A percentile compares a stretch with the other conserved stretches of the same genome.
phyloP scores from a whole-genome alignment of 169 alveolate species.

The Prorocentrum cordatum region DNA sequence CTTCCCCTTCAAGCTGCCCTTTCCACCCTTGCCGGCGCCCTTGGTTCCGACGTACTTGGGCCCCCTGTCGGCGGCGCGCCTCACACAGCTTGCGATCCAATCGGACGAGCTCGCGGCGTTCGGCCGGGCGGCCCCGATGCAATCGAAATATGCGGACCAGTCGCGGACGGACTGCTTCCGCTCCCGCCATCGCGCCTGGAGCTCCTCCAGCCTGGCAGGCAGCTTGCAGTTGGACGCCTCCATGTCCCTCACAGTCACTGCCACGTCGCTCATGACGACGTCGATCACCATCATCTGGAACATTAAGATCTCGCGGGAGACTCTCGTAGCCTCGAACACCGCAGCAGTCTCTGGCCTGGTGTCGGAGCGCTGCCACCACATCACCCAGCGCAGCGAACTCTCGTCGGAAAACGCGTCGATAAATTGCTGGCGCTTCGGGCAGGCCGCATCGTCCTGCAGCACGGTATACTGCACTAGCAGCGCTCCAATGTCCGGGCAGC shows the following conservation, averaged over 20 bases:
- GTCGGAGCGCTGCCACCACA: slow-evolving; percentile 63
- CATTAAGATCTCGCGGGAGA: slow-evolving; percentile 42
- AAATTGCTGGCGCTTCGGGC: slow-evolving; percentile 1
- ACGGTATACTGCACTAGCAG: slow-evolving; percentile 32
- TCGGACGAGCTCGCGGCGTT: not conserved
- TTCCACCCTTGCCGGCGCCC: not conserved
- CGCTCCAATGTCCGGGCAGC: slow-evolving; percentile 10
- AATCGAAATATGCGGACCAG: slow-evolving; percentile 5
- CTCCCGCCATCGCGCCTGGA: slow-evolving; percentile 23
- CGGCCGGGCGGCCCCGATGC: slow-evolving; percentile 13
- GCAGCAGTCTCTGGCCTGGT: not conserved
- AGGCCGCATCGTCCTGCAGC: slow-evolving; percentile 9
- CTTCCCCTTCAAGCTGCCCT: slow-evolving; percentile 5
- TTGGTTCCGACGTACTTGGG: slow-evolving; percentile 10
- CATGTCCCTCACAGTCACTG: not conserved
- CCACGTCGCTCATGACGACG: slow-evolving; percentile 11
- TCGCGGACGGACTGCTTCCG: slow-evolving; percentile 2
- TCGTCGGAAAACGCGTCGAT: slow-evolving; percentile 8
- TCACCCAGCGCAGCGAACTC: slow-evolving; percentile 47
- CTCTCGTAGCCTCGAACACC: slow-evolving; percentile 34
- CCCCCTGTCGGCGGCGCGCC: slow-evolving; percentile 26
- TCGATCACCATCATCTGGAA: slow-evolving; percentile 22
- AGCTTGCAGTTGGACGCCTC: slow-evolving; percentile 39
- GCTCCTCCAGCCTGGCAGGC: slow-evolving; percentile 33
- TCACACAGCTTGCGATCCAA: slow-evolving; percentile 37